Base-by-base conservation (phyloP, 352 stramenopile genomes). In the Lagenidium sp. region DNA sequence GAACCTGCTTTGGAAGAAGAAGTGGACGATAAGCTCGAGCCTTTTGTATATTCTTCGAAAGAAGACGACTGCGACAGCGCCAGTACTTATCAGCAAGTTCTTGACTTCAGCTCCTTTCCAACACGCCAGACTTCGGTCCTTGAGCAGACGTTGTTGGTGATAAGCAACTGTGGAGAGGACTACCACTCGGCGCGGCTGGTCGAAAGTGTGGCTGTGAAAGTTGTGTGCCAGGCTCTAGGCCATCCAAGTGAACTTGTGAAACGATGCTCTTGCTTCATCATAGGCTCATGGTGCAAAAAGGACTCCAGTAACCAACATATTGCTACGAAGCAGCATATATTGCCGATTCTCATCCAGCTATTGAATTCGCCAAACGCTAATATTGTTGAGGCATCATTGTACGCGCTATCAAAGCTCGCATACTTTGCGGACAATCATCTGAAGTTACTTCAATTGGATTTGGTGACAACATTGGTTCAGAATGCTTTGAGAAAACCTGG, bases 201-300 rank as follows among this genome's bases (percentile, higher is more conserved):
- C 6, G 69, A 80, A 29, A 53, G 43, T 18, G 52, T 85, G n/a
- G 64, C 62, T 18, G 51, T 86, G 21, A 82, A 78, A 43, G 55
- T 86, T 6, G 19, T 84, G 3, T 72, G 68, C 16, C 68, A 84
- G 26, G 53, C 68, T 11, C 44, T 90, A 10, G 40, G 50, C 3
- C 69, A 87, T 40, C 53, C 69, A 5, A 90, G 73, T 24, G 78
- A 87, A 30, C 60, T 88, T 5, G 75, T 82, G 3, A 75, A 82
- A 36, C 57, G 75, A 4, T 88, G 78, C 21, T 56, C 69, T 12
- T 88, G 78, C 41, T 87, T 78, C 39, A 78, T 69, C 7, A 48
- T 90, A 4, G 75, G 57, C 0, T 60, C 58, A 4, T 90, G 78
- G 78, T 62, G 77, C 41, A 81, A 84, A 23, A 59, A 68, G n/a